phyloP scores from a whole-genome alignment of 2,329 filamentous ascomycete genomes.

The Arachnomyces sp. region DNA sequence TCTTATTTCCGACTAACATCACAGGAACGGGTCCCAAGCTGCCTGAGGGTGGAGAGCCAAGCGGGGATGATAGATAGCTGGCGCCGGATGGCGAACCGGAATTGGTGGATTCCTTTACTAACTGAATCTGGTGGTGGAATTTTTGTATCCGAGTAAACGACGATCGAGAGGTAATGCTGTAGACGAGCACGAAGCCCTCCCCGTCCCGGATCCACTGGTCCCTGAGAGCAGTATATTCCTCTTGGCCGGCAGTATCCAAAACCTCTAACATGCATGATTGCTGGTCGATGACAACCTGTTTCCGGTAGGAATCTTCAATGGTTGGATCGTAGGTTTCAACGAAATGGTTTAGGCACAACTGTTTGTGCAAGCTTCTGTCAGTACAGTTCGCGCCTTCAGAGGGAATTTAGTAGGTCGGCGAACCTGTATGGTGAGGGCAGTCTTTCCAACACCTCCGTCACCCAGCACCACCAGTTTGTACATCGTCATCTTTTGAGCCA shows the following conservation, averaged over 20 bases:
- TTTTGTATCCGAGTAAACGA: slow-evolving; percentile 91
- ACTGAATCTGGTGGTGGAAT: slow-evolving; percentile 93
- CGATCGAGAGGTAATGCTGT: slow-evolving; percentile 94
- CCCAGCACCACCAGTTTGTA: slow-evolving; percentile 95
- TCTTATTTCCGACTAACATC: slow-evolving; percentile 99
- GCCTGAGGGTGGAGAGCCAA: slow-evolving; percentile 34
- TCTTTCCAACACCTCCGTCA: slow-evolving; percentile 90
- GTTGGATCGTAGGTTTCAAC: slow-evolving; percentile 77
- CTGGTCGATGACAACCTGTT: slow-evolving; percentile 74
- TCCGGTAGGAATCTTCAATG: slow-evolving; percentile 61
- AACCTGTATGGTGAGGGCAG: slow-evolving; percentile 78
- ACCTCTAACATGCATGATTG: slow-evolving; percentile 93
- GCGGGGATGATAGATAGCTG: slow-evolving; percentile 42
- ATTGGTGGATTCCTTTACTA: slow-evolving; percentile 78
- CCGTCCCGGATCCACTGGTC: slow-evolving; percentile 99
- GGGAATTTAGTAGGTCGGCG: slow-evolving; percentile 11
- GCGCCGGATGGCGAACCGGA: slow-evolving; percentile 47
- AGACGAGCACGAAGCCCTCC: slow-evolving; percentile 94
- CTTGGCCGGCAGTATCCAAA: slow-evolving; percentile 92
- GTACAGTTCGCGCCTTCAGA: slow-evolving; percentile 3
- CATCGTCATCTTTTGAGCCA: slow-evolving; percentile 90
- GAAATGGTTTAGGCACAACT: slow-evolving; percentile 96
- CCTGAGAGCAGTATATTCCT: slow-evolving; percentile 92
- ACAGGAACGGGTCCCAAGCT: slow-evolving; percentile 60
- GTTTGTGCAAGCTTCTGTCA: slow-evolving; percentile 11